Conservation (phyloP, 495 filamentous ascomycete species). For the Chaetomium tenue region DNA sequence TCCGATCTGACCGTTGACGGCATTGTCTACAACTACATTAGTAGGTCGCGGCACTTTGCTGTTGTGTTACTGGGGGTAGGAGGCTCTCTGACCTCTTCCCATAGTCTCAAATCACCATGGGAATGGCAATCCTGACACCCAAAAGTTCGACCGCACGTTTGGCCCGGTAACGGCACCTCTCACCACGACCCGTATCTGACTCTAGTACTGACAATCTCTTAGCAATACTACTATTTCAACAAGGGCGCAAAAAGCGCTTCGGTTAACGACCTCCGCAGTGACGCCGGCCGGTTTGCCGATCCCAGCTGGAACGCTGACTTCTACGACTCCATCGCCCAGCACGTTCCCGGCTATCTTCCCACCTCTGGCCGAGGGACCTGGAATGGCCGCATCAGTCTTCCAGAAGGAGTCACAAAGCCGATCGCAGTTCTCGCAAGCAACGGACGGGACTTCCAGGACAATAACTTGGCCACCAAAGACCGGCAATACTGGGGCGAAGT, state of each 20-base stretch:
- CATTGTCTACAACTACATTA: conserved; percentile 13
- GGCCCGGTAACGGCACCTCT: not conserved
- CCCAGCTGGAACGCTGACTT: conserved; percentile 11
- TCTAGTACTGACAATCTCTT: not conserved
- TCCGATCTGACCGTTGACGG: conserved; percentile 11
- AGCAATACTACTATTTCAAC: conserved; percentile 15
- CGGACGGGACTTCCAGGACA: conserved; percentile 11
- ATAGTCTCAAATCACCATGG: conserved; percentile 7
- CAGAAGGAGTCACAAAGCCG: conserved; percentile 1
- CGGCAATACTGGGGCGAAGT: conserved; percentile 10
- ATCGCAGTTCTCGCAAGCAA: conserved; percentile 5
- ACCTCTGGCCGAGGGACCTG: conserved; percentile 2
- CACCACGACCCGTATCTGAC: not conserved
- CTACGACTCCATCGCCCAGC: conserved; percentile 4
- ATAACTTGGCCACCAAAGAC: conserved; percentile 2
- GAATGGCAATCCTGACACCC: conserved; percentile 10
- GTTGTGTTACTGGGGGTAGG: not conserved
- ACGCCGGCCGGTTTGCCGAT: conserved; percentile 2
- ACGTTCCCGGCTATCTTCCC: conserved; percentile 4
- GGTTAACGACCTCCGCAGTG: conserved; percentile 1
- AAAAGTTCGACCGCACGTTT: conserved; percentile 2
- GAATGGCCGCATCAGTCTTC: not conserved
- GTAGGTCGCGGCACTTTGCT: not conserved
- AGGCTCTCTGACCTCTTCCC: not conserved
- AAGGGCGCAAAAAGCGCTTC: not conserved